Evolutionary conservation across 2,329 filamentous ascomycete genomes (phyloP), one percentile per base, ranked within the genome.

Genomic region (Diaporthe nobilis): DNA sequence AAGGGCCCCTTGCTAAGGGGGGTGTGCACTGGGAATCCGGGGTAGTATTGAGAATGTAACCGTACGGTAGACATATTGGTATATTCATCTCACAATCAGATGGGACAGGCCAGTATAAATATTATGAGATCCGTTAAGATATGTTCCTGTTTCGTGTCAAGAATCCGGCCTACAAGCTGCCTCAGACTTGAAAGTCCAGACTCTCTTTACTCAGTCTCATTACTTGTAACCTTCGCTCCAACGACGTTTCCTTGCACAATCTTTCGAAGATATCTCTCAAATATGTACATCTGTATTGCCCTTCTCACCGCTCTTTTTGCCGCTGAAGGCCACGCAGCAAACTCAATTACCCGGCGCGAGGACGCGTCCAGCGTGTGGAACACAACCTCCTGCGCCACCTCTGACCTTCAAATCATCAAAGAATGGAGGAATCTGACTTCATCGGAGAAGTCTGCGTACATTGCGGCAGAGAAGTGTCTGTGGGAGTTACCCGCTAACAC

Each of bases 401-500:
- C 60, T 20, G 60, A 63, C 22, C 60, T 63, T 44, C 9, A 63
- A 6, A 44, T 63, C n/a, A 63, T 63, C n/a, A 63, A 44, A 44
- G 60, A 63, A 44, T 63, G 39, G 60, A 63, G 60, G 39, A 44
- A 63, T 3, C 13, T 63, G 13, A 63, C n/a, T 28, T 44, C 37
- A 3, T 37, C 37, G 8, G 81, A 84, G 75, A 83, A 81, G 75
- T 63, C 74, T n/a, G 75, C 67, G 12, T 84, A 83, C 71, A 76
- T 84, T 73, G 72, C 81, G 12, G 83, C 79, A 1, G 82, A 83
- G 70, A 75, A 81, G 6, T 84, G 82, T 76, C 76, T 84, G 2
- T 82, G 83, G 79, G 77, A 76, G 5, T 13, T 63, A 1, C 80
- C 80, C 1, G 78, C 80, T 3, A 77, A 75, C 58, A 79, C 76